phyloP scores from a whole-genome alignment of 805 yeast species.

The Saturnispora quitensis region DNA sequence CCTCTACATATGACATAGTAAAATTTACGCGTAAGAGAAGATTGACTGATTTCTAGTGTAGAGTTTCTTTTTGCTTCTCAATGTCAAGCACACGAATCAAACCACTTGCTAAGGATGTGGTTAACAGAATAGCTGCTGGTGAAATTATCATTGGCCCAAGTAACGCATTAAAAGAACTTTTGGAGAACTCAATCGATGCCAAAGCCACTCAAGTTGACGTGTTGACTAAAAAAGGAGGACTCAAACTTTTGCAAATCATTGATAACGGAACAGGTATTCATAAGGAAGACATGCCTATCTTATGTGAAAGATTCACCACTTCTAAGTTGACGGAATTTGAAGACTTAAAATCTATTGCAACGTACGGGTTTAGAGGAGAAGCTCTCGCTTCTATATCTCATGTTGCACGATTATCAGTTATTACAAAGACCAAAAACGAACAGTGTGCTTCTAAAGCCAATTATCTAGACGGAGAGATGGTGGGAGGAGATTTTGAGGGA shows the following conservation, averaged over 20 bases:
- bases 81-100: constrained; percentile 13
- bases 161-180: constrained; percentile 85
- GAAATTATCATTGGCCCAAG: constrained; percentile 91
- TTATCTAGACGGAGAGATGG: constrained; percentile 59
- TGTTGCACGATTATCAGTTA: constrained; percentile 70
- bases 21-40: neutral
- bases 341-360: constrained; percentile 59
- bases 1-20: neutral
- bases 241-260: constrained; percentile 73
- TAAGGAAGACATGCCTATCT: constrained; percentile 59
- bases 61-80: neutral
- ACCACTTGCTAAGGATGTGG: constrained; percentile 57
- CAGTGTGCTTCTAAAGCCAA: constrained; percentile 62
- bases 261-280: constrained; percentile 85
- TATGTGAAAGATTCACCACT: constrained; percentile 92
- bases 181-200: constrained; percentile 92
- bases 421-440: constrained; percentile 56
- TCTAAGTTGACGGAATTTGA: constrained; percentile 70
- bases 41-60: neutral
- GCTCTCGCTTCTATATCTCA: constrained; percentile 93
- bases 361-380: constrained; percentile 95
- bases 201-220: constrained; percentile 65
- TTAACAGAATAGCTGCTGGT: constrained; percentile 93
- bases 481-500: constrained; percentile 20
- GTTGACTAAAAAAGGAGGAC: constrained; percentile 84